These are phyloP conservation scores for Vanilla planifolia DNA, from an alignment of 106 monocot species.

Conservation along the genomic window DNA sequence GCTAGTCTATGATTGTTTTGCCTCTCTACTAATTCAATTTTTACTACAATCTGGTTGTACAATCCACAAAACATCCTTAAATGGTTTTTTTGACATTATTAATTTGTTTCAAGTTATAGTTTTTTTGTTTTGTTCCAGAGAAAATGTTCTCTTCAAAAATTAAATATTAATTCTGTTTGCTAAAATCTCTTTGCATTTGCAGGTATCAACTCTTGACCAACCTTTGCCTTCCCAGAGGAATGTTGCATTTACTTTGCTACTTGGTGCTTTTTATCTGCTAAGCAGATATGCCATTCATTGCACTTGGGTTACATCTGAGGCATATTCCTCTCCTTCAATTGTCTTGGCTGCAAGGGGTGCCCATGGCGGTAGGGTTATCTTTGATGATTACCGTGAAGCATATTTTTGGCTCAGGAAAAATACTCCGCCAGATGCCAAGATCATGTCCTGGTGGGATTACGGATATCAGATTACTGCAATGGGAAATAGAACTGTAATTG, in stretches of 20 bases:
- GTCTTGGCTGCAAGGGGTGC: slow-evolving; percentile 68
- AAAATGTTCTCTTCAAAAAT: no score
- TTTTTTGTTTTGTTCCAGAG: no score
- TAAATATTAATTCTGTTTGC: slow-evolving; percentile 2
- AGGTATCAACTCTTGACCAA: slow-evolving; percentile 52
- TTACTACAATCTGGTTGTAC: no score
- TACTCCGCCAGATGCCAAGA: slow-evolving; percentile 71
- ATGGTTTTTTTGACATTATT: no score
- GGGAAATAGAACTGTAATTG: slow-evolving; percentile 86
- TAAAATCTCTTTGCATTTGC: slow-evolving; percentile 2
- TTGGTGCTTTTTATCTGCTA: slow-evolving; percentile 65
- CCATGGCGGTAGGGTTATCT: slow-evolving; percentile 60
- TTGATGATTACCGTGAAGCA: slow-evolving; percentile 83
- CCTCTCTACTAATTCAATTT: no score
- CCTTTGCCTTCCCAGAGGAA: slow-evolving; percentile 64
- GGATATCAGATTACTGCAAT: slow-evolving; percentile 84
- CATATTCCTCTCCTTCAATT: slow-evolving; percentile 82
- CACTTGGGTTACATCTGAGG: slow-evolving; percentile 87
- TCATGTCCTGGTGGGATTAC: slow-evolving; percentile 92
- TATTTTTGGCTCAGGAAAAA: slow-evolving; percentile 84
- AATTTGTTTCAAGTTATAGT: no score
- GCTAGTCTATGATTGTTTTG: no score
- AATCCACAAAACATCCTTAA: no score
- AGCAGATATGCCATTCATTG: slow-evolving; percentile 74
- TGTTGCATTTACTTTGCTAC: slow-evolving; percentile 44